Base-by-base conservation (phyloP, 192 early-diverging fungal species). In the Oehlia diaphana region DNA sequence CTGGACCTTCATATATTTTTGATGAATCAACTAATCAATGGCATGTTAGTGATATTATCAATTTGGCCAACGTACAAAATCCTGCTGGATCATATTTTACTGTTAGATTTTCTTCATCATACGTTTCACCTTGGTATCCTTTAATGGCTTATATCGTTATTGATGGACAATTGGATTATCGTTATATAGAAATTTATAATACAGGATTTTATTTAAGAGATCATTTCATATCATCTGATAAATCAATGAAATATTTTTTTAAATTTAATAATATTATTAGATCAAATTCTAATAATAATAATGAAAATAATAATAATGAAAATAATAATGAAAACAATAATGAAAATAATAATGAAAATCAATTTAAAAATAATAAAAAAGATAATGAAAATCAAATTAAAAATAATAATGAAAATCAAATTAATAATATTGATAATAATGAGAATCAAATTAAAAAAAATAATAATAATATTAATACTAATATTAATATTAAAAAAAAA, bases 141-240 rank as follows among this genome's bases (percentile, higher is more conserved):
- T 7, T 67, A 67, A 67, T 67, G 65, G 65, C 65, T 67, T 67
- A 16, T 33, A 13, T 67, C 3, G 65, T 67, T 67, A 33, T 67
- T 6, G 65, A 67, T 67, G 65, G 65, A 19, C 65, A 67, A 67
- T 67, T 67, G 33, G 65, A 67, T 33, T 67, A 67, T 31, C 65
- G 65, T 33, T 67, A 67, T 33, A 33, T 67, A 4, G 65, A 67
- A 33, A 12, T 67, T 67, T 67, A 67, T 33, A 67, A 67, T 67
- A 33, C 65, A 31, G 65, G 28, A 1, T 28, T 19, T n/a, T 33
- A 67, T 33, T 67, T 33, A 10, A 12, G 65, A 14, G 65, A 67
- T 19, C 65, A 67, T 33, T 67, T 67, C 33, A 2, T 67, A 33
- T 33, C 28, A 33, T 28, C 65, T 5, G 26, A 67, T 33, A 67